Percentiles rank a stretch among this genome's conserved stretches.
Conservation (phyloP, 176 grass and related monocot species). For the Musa beccarii region DNA sequence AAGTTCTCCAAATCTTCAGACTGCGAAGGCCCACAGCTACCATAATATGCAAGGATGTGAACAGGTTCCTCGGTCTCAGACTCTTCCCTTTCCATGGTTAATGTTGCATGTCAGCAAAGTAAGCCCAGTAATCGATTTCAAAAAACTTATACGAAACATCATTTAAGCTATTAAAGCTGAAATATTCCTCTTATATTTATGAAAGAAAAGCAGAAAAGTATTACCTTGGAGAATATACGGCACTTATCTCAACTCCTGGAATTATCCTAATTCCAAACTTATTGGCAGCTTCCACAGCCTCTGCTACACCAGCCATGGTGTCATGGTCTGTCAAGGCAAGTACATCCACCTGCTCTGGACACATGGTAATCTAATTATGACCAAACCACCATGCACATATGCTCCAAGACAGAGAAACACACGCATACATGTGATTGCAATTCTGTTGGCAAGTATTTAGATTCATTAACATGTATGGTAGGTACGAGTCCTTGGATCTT, state of each 20-base stretch:
- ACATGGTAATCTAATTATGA: conserved; percentile 17
- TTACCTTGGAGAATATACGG: conserved; percentile 46
- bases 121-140: too few relatives aligned
- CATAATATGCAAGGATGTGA: conserved; percentile 75
- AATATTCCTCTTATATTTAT: background rate
- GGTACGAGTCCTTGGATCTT: too few relatives aligned
- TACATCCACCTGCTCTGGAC: conserved; percentile 68
- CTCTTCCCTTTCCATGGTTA: conserved; percentile 30
- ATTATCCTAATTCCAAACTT: conserved; percentile 54
- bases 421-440: too few relatives aligned
- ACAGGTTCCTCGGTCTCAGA: conserved; percentile 40
- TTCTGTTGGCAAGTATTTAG: too few relatives aligned
- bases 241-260: conserved; percentile 68
- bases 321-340: conserved; percentile 77
- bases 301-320: conserved; percentile 55
- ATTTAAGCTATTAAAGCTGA: background rate
- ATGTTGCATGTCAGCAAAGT: background rate
- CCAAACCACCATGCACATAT: background rate
- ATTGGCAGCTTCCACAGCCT: conserved; percentile 44
- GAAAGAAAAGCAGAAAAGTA: background rate
- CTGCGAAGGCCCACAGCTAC: conserved; percentile 41
- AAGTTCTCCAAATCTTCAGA: conserved; percentile 47
- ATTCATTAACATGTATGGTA: too few relatives aligned
- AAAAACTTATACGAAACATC: background rate
- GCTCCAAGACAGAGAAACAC: background rate